Conservation (phyloP, 1,284 basidiomycete genomes). For the Austroboletus niveus region DNA sequence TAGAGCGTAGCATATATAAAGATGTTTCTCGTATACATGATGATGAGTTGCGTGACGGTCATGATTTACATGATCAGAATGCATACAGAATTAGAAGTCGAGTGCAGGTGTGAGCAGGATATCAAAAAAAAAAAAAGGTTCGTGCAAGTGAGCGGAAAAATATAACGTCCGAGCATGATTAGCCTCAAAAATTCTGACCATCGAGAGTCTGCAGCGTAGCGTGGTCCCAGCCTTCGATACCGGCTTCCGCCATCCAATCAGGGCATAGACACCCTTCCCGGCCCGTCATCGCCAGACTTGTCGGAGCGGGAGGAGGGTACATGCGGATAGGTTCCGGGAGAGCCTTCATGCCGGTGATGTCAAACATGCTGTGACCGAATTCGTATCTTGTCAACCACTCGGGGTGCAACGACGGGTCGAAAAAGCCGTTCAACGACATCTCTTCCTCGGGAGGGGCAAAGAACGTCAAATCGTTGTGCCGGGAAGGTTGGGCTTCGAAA, state of each 20-base stretch:
- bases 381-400: conserved; percentile 16
- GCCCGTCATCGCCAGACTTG: background rate
- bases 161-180: too few relatives aligned
- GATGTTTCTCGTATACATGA: too few relatives aligned
- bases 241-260: conserved; percentile 27
- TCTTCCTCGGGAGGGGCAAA: background rate
- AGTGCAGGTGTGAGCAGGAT: too few relatives aligned
- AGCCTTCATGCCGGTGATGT: background rate
- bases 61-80: too few relatives aligned
- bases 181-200: too few relatives aligned
- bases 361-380: conserved; percentile 6
- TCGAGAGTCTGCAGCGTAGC: too few relatives aligned
- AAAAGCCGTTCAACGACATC: background rate
- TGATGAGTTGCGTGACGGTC: too few relatives aligned
- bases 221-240: conserved; percentile 19
- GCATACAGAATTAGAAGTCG: too few relatives aligned
- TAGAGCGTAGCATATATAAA: too few relatives aligned
- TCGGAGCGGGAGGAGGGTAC: background rate
- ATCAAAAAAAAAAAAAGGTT: too few relatives aligned
- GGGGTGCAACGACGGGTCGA: conserved; percentile 7
- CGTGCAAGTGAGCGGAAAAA: too few relatives aligned
- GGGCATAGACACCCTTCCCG: conserved; percentile 21
- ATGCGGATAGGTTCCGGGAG: background rate
- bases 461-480: background rate
- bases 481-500: background rate